Base-by-base conservation (phyloP, 2,329 filamentous ascomycete species). In the Diaporthe citri region DNA sequence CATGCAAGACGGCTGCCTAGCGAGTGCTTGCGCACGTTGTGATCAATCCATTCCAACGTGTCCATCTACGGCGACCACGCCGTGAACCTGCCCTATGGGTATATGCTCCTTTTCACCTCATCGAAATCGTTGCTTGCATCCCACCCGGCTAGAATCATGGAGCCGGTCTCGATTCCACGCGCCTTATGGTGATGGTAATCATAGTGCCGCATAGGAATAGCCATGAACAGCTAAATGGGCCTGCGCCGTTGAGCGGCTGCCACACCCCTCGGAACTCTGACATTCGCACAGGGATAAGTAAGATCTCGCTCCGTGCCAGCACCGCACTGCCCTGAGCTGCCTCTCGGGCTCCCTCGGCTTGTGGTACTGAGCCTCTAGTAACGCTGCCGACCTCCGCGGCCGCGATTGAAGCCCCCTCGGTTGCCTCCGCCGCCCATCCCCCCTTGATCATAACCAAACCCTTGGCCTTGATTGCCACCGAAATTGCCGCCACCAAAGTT, bases 401-500 rank as follows among this genome's bases (percentile, higher is more conserved):
- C 80, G 13, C 83, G 79, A 31, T 80, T 78, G 39, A 79, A 79
- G 46, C 78, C 78, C 17, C 79, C 77, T 22, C 79, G 77, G 46
- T 75, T 76, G 25, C 83, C 84, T 3, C 82, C 85, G 3, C 84
- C 82, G 4, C 84, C 82, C 86, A 88, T 88, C 69, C 80, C 82
- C 76, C 87, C 86, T 71, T 82, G 82, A 34, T 88, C 87, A 76
- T 88, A 88, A 20, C 80, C 84, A 78, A 88, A 90, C 31, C 85
- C 87, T 76, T 87, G 86, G 48, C 86, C 88, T 78, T 90, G 88
- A 71, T 86, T 87, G 31, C 86, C 87, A 34, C 88, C 88, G 77
- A 90, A 91, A 20, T 87, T 84, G 62, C 80, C 84, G 22, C 85
- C 86, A 1, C 86, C 87, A 79, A 89, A 90, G 75, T 85, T 87